phyloP scores from a whole-genome alignment of 2,329 filamentous ascomycete genomes.

The Sarocladiaceae sp. region DNA sequence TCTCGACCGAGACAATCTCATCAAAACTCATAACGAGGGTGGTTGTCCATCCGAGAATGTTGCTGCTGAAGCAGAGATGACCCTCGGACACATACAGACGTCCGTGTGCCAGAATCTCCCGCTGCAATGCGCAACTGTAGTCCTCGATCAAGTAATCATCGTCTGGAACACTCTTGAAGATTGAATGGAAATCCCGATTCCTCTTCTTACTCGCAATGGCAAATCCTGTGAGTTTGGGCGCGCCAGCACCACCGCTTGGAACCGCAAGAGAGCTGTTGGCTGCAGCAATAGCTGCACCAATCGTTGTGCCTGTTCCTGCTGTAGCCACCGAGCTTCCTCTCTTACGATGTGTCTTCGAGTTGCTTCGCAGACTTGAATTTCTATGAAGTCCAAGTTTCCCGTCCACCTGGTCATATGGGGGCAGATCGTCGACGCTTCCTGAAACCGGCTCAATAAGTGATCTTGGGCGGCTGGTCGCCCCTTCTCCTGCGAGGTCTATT shows the following conservation, averaged over 20 bases:
- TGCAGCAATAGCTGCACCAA: constrained; percentile 69
- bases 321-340: constrained; percentile 77
- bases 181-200: constrained; percentile 87
- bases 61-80: constrained; percentile 97
- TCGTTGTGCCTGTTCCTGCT: constrained; percentile 40
- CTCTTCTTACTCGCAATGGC: constrained; percentile 94
- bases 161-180: constrained; percentile 95
- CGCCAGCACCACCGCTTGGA: constrained; percentile 51
- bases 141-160: constrained; percentile 98
- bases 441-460: constrained; percentile 46
- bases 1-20: constrained; percentile 94
- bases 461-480: constrained; percentile 36
- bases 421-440: constrained; percentile 49
- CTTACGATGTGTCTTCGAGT: constrained; percentile 60
- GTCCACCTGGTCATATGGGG: constrained; percentile 53
- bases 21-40: constrained; percentile 98
- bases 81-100: constrained; percentile 95
- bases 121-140: constrained; percentile 93
- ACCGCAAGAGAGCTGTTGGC: constrained; percentile 66
- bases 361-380: constrained; percentile 64
- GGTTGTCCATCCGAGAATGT: constrained; percentile 97
- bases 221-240: constrained; percentile 85
- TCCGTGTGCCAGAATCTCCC: constrained; percentile 92
- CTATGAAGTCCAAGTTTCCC: constrained; percentile 57
- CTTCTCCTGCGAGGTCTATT: constrained; percentile 27